Evolutionary conservation across 2,329 filamentous ascomycete species (phyloP).

Genomic region (Cytospora chrysosperma): DNA sequence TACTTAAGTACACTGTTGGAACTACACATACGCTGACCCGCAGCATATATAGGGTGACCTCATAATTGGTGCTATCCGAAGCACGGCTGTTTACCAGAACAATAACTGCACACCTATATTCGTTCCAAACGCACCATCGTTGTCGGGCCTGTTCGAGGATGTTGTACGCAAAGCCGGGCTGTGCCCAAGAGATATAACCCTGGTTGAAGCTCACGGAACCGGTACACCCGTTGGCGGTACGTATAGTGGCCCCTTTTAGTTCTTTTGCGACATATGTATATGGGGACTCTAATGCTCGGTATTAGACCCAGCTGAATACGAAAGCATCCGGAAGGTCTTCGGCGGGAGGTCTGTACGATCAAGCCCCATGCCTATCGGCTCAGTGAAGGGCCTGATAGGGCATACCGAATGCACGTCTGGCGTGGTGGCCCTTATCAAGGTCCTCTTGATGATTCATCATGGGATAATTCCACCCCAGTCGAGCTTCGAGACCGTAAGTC

Average conservation of each 20-base stretch:
- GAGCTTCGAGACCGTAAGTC: conserved; percentile 30
- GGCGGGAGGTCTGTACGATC: conserved; percentile 16
- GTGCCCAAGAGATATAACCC: conserved; percentile 27
- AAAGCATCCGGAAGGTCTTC: conserved; percentile 34
- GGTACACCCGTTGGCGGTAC: conserved; percentile 42
- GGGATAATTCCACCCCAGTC: conserved; percentile 35
- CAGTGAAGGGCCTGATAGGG: conserved; percentile 14
- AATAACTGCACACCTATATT: conserved; percentile 35
- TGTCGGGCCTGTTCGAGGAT: conserved; percentile 32
- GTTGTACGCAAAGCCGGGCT: conserved; percentile 31
- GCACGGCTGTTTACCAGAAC: conserved; percentile 42
- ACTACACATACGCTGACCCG: too few species aligned
- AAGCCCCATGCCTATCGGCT: background rate
- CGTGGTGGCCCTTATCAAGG: conserved; percentile 32
- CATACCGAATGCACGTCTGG: conserved; percentile 15
- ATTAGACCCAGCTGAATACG: conserved; percentile 37
- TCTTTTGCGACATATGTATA: too few species aligned
- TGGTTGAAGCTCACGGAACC: conserved; percentile 43
- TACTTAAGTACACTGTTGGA: conserved; percentile 41
- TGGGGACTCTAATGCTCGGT: too few species aligned
- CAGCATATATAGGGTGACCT: too few species aligned
- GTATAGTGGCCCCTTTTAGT: too few species aligned
- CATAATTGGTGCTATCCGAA: too few species aligned
- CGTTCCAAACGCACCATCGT: conserved; percentile 29
- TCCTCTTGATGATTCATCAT: conserved; percentile 32